Base-by-base conservation (phyloP, 257 asterid species). In the Solanum virginianum region DNA sequence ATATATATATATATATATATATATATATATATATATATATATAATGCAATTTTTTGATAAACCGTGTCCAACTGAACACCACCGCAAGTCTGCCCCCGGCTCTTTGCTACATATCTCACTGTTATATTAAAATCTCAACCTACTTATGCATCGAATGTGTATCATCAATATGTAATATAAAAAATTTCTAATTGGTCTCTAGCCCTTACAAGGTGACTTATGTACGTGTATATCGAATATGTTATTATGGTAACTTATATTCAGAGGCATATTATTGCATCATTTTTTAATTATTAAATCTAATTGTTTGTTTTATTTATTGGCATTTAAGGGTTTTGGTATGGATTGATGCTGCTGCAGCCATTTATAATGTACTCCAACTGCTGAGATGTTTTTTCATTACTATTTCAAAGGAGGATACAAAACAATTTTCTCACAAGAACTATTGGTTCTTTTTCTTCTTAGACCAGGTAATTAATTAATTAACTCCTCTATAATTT, bases 381-480 rank as follows among this genome's bases (percentile, higher is more conserved):
- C 68, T 94, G 14, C 22, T 92, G 72, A 88, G 92, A 84, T 51
- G 86, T 79, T 87, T 65, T 74, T 14, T 85, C 60, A 20, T 86
- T 68, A 84, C 90, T 7, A 82, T 66, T 83, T 68, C 89, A 55
- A 83, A 74, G 32, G 88, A 83, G 6, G 81, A 43, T 53, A 36
- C 12, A 51, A 82, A 86, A 88, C 82, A 87, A 5, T 57, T 69
- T 69, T 87, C 90, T 18, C 82, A 87, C 87, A 80, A 43, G 74
- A 72, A 85, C 45, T 29, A 91, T 13, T 95, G 98, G 98, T 84
- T 87, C 17, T 66, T 86, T 85, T 93, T 88, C 91, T 43, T 93
- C 15, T 51, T 91, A 39, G 98, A 95, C 84, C 98, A 93, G 96
- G 98, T 93, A 90, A 70, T 18, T 68, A 15, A 22, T 60, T 59